These are phyloP conservation scores for Pogostemon cablin DNA, from an alignment of 257 asterid species.

Conservation along the genomic window DNA sequence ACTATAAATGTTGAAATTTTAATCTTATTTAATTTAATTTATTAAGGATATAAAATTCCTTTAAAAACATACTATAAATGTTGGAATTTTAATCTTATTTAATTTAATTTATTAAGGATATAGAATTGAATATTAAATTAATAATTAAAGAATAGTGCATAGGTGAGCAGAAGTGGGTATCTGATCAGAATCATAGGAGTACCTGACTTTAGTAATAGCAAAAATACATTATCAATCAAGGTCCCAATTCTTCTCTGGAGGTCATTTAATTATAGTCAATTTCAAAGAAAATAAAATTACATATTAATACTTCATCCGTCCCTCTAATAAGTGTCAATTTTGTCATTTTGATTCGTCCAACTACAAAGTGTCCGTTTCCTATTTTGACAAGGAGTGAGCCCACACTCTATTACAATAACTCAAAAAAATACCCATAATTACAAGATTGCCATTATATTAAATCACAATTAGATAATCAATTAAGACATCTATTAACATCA, in stretches of 20 bases:
- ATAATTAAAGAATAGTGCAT: background rate
- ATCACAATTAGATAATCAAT: too few relatives aligned
- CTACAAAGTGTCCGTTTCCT: too few relatives aligned
- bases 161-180: conserved; percentile 25
- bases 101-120: background rate
- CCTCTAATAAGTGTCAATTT: too few relatives aligned
- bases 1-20: background rate
- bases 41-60: background rate
- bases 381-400: too few relatives aligned
- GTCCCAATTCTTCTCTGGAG: conserved; percentile 26
- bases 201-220: conserved; percentile 27
- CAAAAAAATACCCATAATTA: too few relatives aligned
- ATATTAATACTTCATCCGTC: background rate
- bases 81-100: background rate
- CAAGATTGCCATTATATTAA: too few relatives aligned
- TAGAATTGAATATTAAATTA: background rate
- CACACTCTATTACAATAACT: too few relatives aligned
- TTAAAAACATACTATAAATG: background rate
- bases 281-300: background rate
- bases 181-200: conserved; percentile 27
- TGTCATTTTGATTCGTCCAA: too few relatives aligned
- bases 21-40: background rate
- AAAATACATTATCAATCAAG: conserved; percentile 16
- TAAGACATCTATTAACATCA: too few relatives aligned
- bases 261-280: conserved; percentile 10